A percentile compares a stretch with the other conserved stretches of the same genome.
Conservation (phyloP, 345 rosid genomes). For the Noccaea caerulescens region DNA sequence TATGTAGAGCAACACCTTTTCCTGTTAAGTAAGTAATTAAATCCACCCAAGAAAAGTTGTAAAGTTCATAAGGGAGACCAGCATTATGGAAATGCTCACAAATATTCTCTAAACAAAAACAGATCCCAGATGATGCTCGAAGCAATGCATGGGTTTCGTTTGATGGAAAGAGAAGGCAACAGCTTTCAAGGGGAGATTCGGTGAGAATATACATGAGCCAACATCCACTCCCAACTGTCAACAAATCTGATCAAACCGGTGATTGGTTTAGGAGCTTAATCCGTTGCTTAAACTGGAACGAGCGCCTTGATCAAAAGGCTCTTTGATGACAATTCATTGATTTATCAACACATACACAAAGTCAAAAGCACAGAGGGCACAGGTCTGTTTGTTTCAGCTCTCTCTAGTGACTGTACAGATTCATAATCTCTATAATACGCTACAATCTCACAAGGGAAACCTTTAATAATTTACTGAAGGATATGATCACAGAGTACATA, state of each 20-base stretch:
- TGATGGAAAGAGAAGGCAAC: slow-evolving; percentile 97
- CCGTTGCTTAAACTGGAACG: slow-evolving; percentile 98
- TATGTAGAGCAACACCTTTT: slow-evolving; percentile 2
- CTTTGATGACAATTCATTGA: slow-evolving; percentile 35
- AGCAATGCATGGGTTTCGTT: slow-evolving; percentile 99
- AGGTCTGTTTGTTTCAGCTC: slow-evolving; percentile 37
- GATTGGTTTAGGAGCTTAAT: slow-evolving; percentile 97
- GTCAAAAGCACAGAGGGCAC: background rate
- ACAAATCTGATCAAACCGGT: slow-evolving; percentile 92
- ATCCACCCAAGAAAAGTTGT: slow-evolving; percentile 3
- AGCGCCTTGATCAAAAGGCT: slow-evolving; percentile 91
- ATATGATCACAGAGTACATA: too few species aligned
- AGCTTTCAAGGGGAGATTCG: slow-evolving; percentile 94
- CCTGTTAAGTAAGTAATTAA: slow-evolving; percentile 1
- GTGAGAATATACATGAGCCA: slow-evolving; percentile 89
- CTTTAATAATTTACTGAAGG: too few species aligned
- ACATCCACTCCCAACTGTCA: slow-evolving; percentile 96
- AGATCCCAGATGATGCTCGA: slow-evolving; percentile 94
- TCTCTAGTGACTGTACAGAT: slow-evolving; percentile 39
- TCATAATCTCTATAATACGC: slow-evolving; percentile 1
- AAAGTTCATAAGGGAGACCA: background rate
- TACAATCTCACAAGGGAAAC: too few species aligned
- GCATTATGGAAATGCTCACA: slow-evolving; percentile 22
- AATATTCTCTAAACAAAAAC: slow-evolving; percentile 14
- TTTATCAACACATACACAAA: slow-evolving; percentile 21